Conservation (phyloP, 2,329 filamentous ascomycete genomes). For the Alternaria triticina region DNA sequence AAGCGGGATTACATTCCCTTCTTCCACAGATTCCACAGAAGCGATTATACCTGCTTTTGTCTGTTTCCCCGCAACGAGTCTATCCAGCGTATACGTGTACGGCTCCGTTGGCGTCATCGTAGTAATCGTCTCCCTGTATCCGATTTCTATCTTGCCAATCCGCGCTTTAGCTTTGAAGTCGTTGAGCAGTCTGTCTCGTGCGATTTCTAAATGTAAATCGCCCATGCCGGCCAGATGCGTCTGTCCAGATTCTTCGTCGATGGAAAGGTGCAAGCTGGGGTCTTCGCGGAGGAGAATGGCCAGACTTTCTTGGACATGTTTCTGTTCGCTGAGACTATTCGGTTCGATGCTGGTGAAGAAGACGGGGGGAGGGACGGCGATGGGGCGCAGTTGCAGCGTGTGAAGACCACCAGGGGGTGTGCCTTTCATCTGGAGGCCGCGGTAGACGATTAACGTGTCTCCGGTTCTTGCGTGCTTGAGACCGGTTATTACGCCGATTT, state of each 20-base stretch:
- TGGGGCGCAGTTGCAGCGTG: conserved; percentile 82
- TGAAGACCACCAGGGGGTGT: conserved; percentile 72
- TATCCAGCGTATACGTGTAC: conserved; percentile 73
- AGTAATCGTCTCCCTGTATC: conserved; percentile 85
- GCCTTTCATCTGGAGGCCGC: conserved; percentile 64
- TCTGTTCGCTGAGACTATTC: conserved; percentile 77
- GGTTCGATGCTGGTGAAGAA: conserved; percentile 96
- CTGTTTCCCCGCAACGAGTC: conserved; percentile 77
- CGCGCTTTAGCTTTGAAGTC: conserved; percentile 85
- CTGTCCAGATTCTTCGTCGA: conserved; percentile 89
- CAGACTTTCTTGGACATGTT: conserved; percentile 77
- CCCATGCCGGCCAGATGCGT: conserved; percentile 97
- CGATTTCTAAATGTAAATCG: conserved; percentile 92
- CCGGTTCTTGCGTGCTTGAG: conserved; percentile 92
- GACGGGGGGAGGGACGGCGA: conserved; percentile 88
- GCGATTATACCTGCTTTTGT: conserved; percentile 80
- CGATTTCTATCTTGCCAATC: conserved; percentile 92
- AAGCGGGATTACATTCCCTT: conserved; percentile 20
- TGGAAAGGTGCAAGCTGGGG: conserved; percentile 82
- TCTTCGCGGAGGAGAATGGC: conserved; percentile 86
- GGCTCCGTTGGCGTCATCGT: conserved; percentile 56
- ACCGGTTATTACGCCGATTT: conserved; percentile 92
- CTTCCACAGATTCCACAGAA: conserved; percentile 65
- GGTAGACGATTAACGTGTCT: conserved; percentile 83
- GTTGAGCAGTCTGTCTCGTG: conserved; percentile 82